Percentiles rank a stretch among this genome's conserved stretches.
Conservation (phyloP, 305 asterid genomes). For the Fraxinus platypoda region DNA sequence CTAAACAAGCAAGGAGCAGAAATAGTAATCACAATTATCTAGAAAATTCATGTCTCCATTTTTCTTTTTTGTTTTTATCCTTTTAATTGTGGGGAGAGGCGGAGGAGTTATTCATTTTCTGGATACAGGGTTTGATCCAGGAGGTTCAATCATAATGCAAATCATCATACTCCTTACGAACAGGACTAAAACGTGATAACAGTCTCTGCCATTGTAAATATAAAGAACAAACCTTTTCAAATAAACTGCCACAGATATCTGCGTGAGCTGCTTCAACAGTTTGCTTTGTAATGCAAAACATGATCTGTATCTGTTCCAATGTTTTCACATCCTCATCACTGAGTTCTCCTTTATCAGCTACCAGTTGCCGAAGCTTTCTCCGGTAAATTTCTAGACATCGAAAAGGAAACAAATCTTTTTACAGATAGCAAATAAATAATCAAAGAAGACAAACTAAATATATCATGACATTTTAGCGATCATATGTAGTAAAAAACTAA, state of each 20-base stretch:
- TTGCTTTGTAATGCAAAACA: conserved; percentile 88
- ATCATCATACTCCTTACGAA: conserved; percentile 4
- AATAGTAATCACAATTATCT: neutral
- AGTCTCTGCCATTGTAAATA: neutral
- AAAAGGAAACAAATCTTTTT: conserved; percentile 8
- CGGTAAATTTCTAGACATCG: conserved; percentile 66
- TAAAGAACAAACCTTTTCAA: conserved; percentile 67
- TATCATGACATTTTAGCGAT: neutral
- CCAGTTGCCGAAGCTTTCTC: conserved; percentile 78
- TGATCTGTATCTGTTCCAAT: conserved; percentile 77
- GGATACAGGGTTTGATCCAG: neutral
- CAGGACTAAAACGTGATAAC: neutral
- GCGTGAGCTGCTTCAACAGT: conserved; percentile 91
- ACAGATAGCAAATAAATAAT: neutral
- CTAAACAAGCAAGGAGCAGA: neutral
- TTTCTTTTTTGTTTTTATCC: neutral
- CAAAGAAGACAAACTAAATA: neutral
- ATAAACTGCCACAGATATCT: conserved; percentile 89
- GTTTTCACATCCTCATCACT: conserved; percentile 78
- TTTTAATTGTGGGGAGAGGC: neutral
- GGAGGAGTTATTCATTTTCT: neutral
- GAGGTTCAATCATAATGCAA: neutral
- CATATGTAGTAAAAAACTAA: neutral
- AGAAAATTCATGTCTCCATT: neutral
- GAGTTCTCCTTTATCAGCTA: conserved; percentile 77